phyloP scores from a whole-genome alignment of 495 filamentous ascomycete species.

The Hypoxylon cercidicola region DNA sequence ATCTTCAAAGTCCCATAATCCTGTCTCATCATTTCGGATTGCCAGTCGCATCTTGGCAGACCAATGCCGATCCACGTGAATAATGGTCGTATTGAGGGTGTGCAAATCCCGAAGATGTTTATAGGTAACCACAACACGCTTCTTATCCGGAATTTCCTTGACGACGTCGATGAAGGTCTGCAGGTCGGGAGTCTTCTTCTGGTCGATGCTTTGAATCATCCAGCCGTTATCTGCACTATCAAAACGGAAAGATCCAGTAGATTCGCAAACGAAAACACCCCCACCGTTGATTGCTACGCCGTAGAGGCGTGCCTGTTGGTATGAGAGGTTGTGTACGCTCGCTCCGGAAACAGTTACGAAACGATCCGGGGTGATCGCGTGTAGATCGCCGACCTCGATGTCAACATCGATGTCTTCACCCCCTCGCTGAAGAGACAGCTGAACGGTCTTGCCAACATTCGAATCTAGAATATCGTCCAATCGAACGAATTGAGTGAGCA shows the following conservation, averaged over 20 bases:
- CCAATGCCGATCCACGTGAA: constrained; percentile 96
- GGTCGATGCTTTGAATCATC: constrained; percentile 89
- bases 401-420: constrained; percentile 89
- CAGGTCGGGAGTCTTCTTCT: constrained; percentile 86
- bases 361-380: constrained; percentile 93
- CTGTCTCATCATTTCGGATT: constrained; percentile 87
- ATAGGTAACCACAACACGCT: constrained; percentile 91
- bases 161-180: constrained; percentile 92
- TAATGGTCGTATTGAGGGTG: constrained; percentile 90
- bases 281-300: constrained; percentile 85
- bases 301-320: constrained; percentile 94
- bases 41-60: constrained; percentile 91
- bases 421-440: constrained; percentile 84
- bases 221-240: constrained; percentile 91
- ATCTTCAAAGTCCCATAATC: constrained; percentile 94
- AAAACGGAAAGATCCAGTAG: constrained; percentile 92
- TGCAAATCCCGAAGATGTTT: constrained; percentile 96
- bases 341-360: constrained; percentile 94
- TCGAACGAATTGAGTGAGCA: constrained; percentile 91
- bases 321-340: constrained; percentile 94
- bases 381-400: constrained; percentile 87
- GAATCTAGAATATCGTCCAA: constrained; percentile 95
- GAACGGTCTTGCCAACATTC: constrained; percentile 78
- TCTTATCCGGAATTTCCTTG: constrained; percentile 86
- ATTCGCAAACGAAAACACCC: constrained; percentile 90